These are phyloP conservation scores for Penicillium odoratum DNA, from an alignment of 495 filamentous ascomycete species.

Conservation along the genomic window DNA sequence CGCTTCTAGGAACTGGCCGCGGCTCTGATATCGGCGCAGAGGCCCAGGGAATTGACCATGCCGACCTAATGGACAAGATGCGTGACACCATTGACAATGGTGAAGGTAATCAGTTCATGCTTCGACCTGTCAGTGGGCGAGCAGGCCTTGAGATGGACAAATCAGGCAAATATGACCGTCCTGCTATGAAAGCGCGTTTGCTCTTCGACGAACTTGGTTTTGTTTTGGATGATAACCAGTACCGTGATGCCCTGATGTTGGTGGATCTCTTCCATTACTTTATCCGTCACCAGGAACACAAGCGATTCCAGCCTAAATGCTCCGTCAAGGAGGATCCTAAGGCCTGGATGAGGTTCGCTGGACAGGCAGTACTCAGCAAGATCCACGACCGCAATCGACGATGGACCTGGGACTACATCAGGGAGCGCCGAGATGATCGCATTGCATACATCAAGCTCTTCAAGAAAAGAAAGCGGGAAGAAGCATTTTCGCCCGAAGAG, in stretches of 20 bases:
- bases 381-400: slow-evolving; percentile 88
- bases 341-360: slow-evolving; percentile 90
- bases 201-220: slow-evolving; percentile 96
- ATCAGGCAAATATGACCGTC: slow-evolving; percentile 72
- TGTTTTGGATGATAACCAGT: slow-evolving; percentile 93
- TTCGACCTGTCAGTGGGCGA: slow-evolving; percentile 91
- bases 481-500: slow-evolving; percentile 68
- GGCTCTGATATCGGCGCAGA: slow-evolving; percentile 60
- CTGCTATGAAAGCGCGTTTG: slow-evolving; percentile 86
- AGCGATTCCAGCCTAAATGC: slow-evolving; percentile 84
- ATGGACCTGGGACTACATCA: slow-evolving; percentile 95
- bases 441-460: slow-evolving; percentile 88
- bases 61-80: slow-evolving; percentile 73
- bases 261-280: slow-evolving; percentile 98
- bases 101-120: slow-evolving; percentile 85
- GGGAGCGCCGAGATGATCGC: slow-evolving; percentile 86
- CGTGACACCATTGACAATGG: slow-evolving; percentile 71
- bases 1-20: slow-evolving; percentile 73
- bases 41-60: slow-evolving; percentile 65
- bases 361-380: slow-evolving; percentile 81
- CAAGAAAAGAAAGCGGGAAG: slow-evolving; percentile 85
- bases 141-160: slow-evolving; percentile 93
- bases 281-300: slow-evolving; percentile 96
- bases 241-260: slow-evolving; percentile 95
- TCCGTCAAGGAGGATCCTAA: slow-evolving; percentile 85